Evolutionary conservation across 768 basidiomycete genomes (phyloP), one percentile per base, ranked within the genome.

Genomic region (Phylloporus sp.): DNA sequence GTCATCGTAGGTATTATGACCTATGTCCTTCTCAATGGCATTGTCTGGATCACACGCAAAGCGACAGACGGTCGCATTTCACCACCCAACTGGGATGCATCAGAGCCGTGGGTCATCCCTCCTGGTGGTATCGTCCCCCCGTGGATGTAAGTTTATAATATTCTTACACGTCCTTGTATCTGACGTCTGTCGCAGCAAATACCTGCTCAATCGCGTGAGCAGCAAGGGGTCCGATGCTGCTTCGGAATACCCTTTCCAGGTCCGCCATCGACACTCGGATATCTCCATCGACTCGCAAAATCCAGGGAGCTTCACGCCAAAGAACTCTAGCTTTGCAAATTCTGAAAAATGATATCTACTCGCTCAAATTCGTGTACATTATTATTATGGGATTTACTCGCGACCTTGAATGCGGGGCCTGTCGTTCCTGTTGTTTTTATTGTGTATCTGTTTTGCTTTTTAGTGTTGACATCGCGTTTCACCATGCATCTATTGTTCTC

Each of bases 1-100:
- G 86, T 93, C 65, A 91, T 94, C 56, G 82, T 86, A 0, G 91
- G 91, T 31, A 74, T 94, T 46, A 44, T 76, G 32, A 80, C 84
- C 13, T 91, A 89, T 66, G 60, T 88, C 42, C 54, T 89, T 50
- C 71, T 94, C 52, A 93, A 94, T 62, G 85, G 83, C 36, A 72
- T 83, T 44, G 81, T 88, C 7, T 78, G 80, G 65, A 18, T 76
- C 15, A 40, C 91, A 50, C 76, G 72, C 60, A 84, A 79, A 59
- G 53, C 78, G 24, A 72, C 80, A 5, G 66, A 76, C n/a, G 84
- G 78, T n/a, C 76, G 80, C 29, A 72, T 90, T 51, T 61, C 77
- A 1, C 89, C 89, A 3, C 76, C 82, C 4, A 82, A 79, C 61
- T 82, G 81, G 55, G 83, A 85, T 15, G 63, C 72, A 26, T 73